Conservation (phyloP, 164 flowering plant species). For the Tetrastigma voinierianum region DNA sequence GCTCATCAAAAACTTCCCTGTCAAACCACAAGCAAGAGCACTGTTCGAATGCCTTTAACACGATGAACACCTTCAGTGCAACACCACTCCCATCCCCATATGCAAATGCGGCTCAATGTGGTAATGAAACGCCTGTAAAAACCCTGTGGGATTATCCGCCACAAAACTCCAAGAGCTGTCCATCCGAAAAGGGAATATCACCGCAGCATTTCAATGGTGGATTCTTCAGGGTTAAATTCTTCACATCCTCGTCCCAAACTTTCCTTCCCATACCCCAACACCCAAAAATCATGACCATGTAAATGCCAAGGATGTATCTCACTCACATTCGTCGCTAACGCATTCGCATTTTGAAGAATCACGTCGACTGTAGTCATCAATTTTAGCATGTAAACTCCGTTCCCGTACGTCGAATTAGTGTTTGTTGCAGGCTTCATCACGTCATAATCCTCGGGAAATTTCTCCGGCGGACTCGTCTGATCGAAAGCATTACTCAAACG, state of each 20-base stretch:
- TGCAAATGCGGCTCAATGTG: constrained; percentile 94
- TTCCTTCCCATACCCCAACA: constrained; percentile 85
- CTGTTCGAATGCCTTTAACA: constrained; percentile 33
- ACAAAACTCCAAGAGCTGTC: constrained; percentile 86
- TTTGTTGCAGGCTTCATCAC: constrained; percentile 54
- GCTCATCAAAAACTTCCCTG: constrained; percentile 40
- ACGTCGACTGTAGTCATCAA: constrained; percentile 58
- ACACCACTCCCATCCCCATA: constrained; percentile 94
- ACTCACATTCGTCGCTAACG: constrained; percentile 41
- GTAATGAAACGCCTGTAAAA: constrained; percentile 95
- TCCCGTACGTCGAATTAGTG: constrained; percentile 41
- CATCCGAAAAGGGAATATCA: constrained; percentile 85
- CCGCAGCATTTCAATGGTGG: constrained; percentile 76
- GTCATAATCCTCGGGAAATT: constrained; percentile 41
- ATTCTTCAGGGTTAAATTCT: constrained; percentile 51
- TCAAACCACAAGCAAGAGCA: constrained; percentile 66
- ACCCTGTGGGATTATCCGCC: constrained; percentile 89
- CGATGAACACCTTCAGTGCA: constrained; percentile 53
- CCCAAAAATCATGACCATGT: constrained; percentile 97
- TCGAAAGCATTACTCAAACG: constrained; percentile 43
- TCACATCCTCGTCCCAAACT: constrained; percentile 39
- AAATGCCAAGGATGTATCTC: constrained; percentile 96
- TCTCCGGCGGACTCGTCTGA: constrained; percentile 44
- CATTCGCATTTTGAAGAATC: constrained; percentile 83
- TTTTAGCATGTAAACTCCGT: constrained; percentile 49